Conservation (phyloP, 352 stramenopile genomes). For the Globisporangium rhizosaccharum region DNA sequence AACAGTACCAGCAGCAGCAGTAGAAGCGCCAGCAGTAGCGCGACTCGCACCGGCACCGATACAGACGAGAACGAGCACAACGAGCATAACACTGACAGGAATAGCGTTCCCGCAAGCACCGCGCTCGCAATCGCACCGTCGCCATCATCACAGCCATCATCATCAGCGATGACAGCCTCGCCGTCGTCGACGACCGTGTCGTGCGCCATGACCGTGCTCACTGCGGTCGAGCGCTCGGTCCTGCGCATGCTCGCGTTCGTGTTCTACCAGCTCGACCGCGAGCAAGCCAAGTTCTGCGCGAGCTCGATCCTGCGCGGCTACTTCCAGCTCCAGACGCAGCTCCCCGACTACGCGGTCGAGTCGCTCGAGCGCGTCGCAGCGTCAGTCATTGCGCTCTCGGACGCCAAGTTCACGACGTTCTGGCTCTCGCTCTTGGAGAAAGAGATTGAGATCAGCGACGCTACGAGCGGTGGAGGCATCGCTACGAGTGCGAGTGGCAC, state of each 20-base stretch:
- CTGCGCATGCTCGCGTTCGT: constrained; percentile 63
- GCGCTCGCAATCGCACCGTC: background rate
- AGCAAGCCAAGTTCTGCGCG: constrained; percentile 51
- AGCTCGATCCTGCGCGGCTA: constrained; percentile 61
- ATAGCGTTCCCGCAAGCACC: background rate
- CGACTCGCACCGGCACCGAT: background rate
- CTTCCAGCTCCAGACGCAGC: constrained; percentile 47
- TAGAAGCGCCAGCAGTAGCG: background rate
- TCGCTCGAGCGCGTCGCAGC: constrained; percentile 44
- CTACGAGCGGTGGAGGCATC: constrained; percentile 1
- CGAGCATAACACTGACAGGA: background rate
- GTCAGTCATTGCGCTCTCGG: constrained; percentile 57
- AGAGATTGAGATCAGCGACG: constrained; percentile 23
- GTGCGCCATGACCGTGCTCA: constrained; percentile 40
- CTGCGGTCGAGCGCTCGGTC: constrained; percentile 50
- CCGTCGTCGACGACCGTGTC: constrained; percentile 9
- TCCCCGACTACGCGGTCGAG: constrained; percentile 41
- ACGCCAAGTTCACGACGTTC: constrained; percentile 57
- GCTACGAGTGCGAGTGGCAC: background rate
- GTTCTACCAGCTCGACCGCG: constrained; percentile 53
- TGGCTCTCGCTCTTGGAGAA: constrained; percentile 60
- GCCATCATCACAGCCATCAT: too few species aligned
- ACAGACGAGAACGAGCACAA: background rate
- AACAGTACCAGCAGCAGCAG: background rate
- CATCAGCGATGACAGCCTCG: background rate